Evolutionary conservation across 2,329 filamentous ascomycete species (phyloP), one percentile per base, ranked within the genome.

Genomic region (Paecilomyces dactylethromorphus): DNA sequence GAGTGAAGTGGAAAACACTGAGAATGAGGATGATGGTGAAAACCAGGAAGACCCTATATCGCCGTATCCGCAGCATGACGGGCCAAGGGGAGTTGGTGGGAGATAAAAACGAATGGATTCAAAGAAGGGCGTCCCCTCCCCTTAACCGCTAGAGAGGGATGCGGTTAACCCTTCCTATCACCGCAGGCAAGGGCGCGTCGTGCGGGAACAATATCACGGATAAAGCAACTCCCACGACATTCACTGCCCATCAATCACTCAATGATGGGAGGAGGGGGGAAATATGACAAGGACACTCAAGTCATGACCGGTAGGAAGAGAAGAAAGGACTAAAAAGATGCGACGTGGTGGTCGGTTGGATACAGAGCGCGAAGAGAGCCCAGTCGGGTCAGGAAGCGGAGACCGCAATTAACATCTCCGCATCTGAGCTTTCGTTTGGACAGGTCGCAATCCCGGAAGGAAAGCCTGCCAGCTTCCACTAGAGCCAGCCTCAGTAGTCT

Each of bases 1-100:
- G 73, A 33, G 75, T 71, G 62, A 84, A 83, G 63, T 81, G 80
- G 65, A 84, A 78, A 56, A 85, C 69, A 2, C 78, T 68, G 49
- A 79, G 66, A 45, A 78, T 63, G 18, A 76, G 68, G 57, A 78
- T 68, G 57, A 75, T 67, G 32, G 78, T 76, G 58, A 81, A 77
- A 39, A 78, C 63, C 56, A 81, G 62, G 57, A 79, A 77, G 33
- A 77, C 65, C 58, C 79, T 75, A 65, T 81, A 81, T 63, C 79
- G 76, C 56, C 79, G 79, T 60, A 78, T 65, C 57, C 78, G 78
- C 65, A 80, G 69, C 79, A 81, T 81, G 58, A 56, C 69, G 66
- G 57, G 39, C 52, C 52, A 29, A 22, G 26, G 53, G 56, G 52
- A 18, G 50, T 50, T 35, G 58, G 59, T 54, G 49, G 55, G 53